phyloP scores from a whole-genome alignment of 768 basidiomycete species.

The Suillus lakei region DNA sequence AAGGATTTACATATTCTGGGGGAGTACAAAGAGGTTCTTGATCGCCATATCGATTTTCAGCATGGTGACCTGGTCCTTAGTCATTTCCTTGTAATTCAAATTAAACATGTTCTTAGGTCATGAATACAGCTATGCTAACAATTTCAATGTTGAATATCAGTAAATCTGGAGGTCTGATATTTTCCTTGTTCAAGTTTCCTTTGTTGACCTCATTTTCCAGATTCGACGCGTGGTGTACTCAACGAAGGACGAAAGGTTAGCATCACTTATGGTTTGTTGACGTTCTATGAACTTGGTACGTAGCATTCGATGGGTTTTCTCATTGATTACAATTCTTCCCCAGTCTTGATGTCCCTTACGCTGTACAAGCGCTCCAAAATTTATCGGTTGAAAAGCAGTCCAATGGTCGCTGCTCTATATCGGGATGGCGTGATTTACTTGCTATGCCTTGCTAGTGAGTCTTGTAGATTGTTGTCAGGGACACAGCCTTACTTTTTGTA shows the following conservation, averaged over 20 bases:
- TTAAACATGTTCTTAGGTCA: background rate
- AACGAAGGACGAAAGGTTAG: background rate
- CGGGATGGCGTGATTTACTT: conserved; percentile 1
- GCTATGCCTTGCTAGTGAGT: background rate
- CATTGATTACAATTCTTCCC: background rate
- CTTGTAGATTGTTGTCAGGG: background rate
- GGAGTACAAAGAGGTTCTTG: background rate
- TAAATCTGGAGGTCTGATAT: background rate
- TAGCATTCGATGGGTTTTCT: background rate
- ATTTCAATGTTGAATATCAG: no score
- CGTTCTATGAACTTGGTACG: background rate
- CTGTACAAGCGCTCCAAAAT: background rate
- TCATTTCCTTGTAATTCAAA: background rate
- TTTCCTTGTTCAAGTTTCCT: background rate
- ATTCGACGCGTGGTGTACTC: background rate
- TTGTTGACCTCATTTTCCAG: background rate
- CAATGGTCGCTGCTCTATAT: background rate
- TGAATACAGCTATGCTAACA: background rate
- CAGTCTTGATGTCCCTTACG: background rate
- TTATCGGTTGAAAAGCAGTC: background rate
- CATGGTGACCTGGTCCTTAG: background rate
- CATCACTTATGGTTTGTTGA: background rate
- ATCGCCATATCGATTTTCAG: background rate
- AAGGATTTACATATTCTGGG: background rate
- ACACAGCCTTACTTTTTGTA: background rate